Evolutionary conservation across 768 basidiomycete species (phyloP).

Genomic region (Lactarius sanguifluus): DNA sequence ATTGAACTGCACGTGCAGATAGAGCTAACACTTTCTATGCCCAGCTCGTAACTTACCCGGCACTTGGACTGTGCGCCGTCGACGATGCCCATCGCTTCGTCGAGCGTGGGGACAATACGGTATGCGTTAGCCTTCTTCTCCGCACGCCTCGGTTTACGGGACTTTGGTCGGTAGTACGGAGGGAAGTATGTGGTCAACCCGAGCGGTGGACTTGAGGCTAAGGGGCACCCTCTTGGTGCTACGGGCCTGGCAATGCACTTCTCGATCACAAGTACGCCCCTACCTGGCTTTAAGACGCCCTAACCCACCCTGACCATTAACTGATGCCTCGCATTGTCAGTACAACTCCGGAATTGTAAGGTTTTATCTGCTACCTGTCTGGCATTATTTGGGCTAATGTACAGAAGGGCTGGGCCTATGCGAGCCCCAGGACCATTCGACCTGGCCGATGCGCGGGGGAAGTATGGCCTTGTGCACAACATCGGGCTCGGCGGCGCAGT

Average conservation of each 20-base stretch:
- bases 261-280: constrained; percentile 68
- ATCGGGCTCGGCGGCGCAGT: constrained; percentile 80
- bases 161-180: constrained; percentile 53
- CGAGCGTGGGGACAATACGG: constrained; percentile 76
- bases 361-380: background rate
- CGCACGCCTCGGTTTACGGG: background rate
- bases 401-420: constrained; percentile 75
- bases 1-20: background rate
- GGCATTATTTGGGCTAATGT: background rate
- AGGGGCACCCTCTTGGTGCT: constrained; percentile 83
- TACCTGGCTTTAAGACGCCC: no score
- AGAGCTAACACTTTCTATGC: background rate
- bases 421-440: constrained; percentile 73
- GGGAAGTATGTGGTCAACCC: constrained; percentile 86
- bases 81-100: constrained; percentile 75
- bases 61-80: constrained; percentile 65
- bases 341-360: constrained; percentile 74
- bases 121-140: constrained; percentile 36
- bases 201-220: constrained; percentile 82
- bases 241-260: constrained; percentile 87
- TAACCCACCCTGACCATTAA: no score
- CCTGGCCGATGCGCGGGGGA: constrained; percentile 61
- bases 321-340: constrained; percentile 35
- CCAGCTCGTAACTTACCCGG: constrained; percentile 79
- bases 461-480: constrained; percentile 81